Base-by-base conservation (phyloP, 257 asterid genomes). In the Jasminum sambac region DNA sequence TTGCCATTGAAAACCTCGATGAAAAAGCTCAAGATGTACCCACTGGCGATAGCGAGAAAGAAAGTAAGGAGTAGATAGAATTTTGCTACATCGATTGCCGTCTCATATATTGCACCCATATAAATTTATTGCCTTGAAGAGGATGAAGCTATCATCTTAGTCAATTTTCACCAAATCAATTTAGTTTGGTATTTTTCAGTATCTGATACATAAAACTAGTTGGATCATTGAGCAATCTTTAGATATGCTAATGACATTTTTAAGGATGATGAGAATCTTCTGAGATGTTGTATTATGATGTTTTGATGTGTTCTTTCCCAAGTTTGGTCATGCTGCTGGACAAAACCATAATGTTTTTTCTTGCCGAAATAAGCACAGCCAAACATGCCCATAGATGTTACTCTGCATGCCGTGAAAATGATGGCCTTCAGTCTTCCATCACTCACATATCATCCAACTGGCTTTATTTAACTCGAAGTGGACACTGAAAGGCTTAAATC, bases 31-130 rank as follows among this genome's bases (percentile, higher is more conserved):
- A 76, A 65, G 84, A 68, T 64, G 30, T 40, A 67, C 76, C 84
- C 30, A 63, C 68, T 61, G 84, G 67, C 21, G 82, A 80, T 42
- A 67, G 52, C 55, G 74, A 78, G 65, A 69, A 84, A 77, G 84
- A 67, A 52, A 68, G 42, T 9, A 39, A 63, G 58, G 70, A 77
- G 60, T 74, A 75, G 76, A 74, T 61, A 57, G 68, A 64, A 38
- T 66, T 75, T 6, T 50, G 25, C 24, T 57, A 61, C 21, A 12
- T 10, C 14, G 34, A 8, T 64, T 34, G 14, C 42, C 16, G 24
- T 21, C 23, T 42, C 50, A 11, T 69, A 52, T 23, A 64, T 13
- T 39, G 13, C 55, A 55, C 36, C 6, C 43, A 67, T 34, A 67
- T 17, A 66, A 48, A 37, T 61, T 77, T 72, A 67, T 42, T 24